These are phyloP conservation scores for Capsicum chinense DNA, from an alignment of 257 asterid species.

Conservation along the genomic window DNA sequence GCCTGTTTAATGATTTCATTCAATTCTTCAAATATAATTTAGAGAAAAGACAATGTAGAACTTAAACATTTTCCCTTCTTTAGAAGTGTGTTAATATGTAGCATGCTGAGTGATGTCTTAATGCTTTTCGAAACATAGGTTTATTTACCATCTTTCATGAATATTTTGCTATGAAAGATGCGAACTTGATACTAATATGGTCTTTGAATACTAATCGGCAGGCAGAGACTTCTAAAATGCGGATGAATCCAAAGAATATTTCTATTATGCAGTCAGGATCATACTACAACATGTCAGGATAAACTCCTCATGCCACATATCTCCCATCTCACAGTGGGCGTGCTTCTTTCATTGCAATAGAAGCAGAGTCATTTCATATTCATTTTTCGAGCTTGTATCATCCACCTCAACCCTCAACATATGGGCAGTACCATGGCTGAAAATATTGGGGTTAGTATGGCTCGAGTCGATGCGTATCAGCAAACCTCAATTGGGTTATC, in stretches of 20 bases:
- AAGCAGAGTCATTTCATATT: conserved; percentile 87
- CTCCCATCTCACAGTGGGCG: conserved; percentile 58
- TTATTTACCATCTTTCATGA: background rate
- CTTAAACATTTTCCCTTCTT: background rate
- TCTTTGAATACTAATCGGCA: conserved; percentile 19
- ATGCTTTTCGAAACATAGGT: background rate
- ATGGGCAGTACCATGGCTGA: conserved; percentile 72
- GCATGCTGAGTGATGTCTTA: background rate
- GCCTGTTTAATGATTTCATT: too few relatives aligned
- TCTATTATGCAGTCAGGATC: conserved; percentile 72
- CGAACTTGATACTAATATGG: background rate
- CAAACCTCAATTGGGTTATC: conserved; percentile 52
- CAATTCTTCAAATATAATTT: too few relatives aligned
- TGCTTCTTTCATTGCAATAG: conserved; percentile 56
- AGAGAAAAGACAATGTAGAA: background rate
- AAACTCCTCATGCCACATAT: conserved; percentile 73
- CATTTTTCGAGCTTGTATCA: conserved; percentile 90
- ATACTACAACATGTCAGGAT: conserved; percentile 84
- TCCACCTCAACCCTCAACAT: conserved; percentile 67
- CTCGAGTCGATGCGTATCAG: too few relatives aligned
- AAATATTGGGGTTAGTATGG: conserved; percentile 70
- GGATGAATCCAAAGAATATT: conserved; percentile 84
- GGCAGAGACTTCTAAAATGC: conserved; percentile 95
- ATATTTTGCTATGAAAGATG: background rate
- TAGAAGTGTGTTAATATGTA: background rate